Base-by-base conservation (phyloP, 495 filamentous ascomycete species). In the Entonaema liquescens region DNA sequence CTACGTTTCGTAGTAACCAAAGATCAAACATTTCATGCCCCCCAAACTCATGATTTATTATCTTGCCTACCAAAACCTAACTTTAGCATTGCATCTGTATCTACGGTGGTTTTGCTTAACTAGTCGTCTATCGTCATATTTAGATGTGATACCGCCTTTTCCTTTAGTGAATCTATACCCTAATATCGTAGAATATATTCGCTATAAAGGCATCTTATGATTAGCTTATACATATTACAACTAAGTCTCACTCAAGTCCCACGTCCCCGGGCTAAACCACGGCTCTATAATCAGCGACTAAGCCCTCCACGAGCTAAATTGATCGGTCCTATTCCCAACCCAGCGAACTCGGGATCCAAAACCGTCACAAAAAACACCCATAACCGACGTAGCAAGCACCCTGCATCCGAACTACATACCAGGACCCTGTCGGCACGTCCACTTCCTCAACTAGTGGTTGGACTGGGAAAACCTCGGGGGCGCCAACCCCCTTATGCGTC, bases 381-480 rank as follows among this genome's bases (percentile, higher is more conserved):
- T 29, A 17, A 29, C 49, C 25, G 49, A 53, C 25, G 49, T 53
- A 53, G 26, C 49, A 42, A 53, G 49, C 26, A 53, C 49, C 49
- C 23, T 53, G 23, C 44, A 29, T 53, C 23, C 26, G 23, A 53
- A 25, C 15, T 53, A 28, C 4, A 29, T 6, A 53, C 13, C 25
- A 15, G 13, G 49, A 47, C 25, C 49, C 26, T 26, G 49, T 53
- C 26, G 49, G 49, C 26, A 28, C 6, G 21, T 53, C 7, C n/a
- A 26, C 23, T 28, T 28, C 15, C 12, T 25, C 5, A 17, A n/a
- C 36, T 31, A 13, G 15, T 67, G 64, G 64, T 72, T 72, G 69
- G 69, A 55, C 55, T 28, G 69, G 69, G 17, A 28, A 61, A 72
- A 63, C 69, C 5, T 72, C 69, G 69, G 69, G 69, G 25, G 28